Evolutionary conservation across 2,329 filamentous ascomycete species (phyloP), one percentile per base, ranked within the genome.

Genomic region (Aspergillus sp.): DNA sequence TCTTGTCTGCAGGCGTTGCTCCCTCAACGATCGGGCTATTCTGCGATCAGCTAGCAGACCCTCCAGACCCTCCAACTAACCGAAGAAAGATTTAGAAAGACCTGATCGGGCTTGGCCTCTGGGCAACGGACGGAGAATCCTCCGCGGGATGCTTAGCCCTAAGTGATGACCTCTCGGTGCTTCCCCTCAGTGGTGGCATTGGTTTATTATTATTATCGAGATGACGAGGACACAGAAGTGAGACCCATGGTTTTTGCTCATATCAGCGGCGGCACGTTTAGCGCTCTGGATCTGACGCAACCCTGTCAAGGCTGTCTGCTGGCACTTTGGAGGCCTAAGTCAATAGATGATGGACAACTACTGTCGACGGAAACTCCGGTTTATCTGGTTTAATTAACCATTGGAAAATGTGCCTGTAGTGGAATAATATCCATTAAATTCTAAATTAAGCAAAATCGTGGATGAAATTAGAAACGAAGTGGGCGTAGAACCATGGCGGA

Each of bases 21-120:
- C 52, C 37, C 43, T 43, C 56, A 43, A 51, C 56, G 24, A 58
- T 41, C 45, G 39, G 24, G 15, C 35, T 40, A 48, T 33, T 31
- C 45, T 48, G 37, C 31, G 39, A 52, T 46, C 31, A 47, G 33
- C 24, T 43, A 15, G 24, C 21, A 37, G 33, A 47, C 27, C 27
- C 27, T 31, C 27, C 27, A 31, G 27, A 31, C 27, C 27, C 48
- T 35, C 27, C n/a, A 31, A 37, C 43, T 52, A 52, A 52, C 43
- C 43, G 11, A 57, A 48, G 39, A 53, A 5, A 43, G 56, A 21
- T 24, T 27, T 31, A 31, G 27, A 31, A 3, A 31, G 27, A 3
- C 9, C 27, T 31, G 9, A 31, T 31, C 27, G 27, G 27, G 27
- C 27, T 31, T 31, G 27, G 27, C 8, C 27, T 31, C 27, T 31